phyloP scores from a whole-genome alignment of 805 yeast species.

The Pachysolen tannophilus region DNA sequence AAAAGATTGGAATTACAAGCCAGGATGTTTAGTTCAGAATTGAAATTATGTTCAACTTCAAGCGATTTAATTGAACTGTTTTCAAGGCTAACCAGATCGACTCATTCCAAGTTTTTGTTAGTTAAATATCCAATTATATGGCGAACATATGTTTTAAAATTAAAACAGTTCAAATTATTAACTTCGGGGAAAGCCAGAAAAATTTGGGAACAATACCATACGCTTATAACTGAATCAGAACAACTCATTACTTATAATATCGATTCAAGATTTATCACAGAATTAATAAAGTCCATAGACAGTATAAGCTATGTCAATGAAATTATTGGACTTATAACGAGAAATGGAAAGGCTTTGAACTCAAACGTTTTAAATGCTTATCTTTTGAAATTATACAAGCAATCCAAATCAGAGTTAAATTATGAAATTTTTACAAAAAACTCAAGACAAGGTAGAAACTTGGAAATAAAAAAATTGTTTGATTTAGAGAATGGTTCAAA shows the following conservation, averaged over 20 bases:
- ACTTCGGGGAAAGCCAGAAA: background rate
- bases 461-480: background rate
- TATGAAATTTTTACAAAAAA: background rate
- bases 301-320: background rate
- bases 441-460: too few species aligned
- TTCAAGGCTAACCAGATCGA: background rate
- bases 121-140: conserved; percentile 4
- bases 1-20: background rate
- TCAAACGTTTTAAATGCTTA: background rate
- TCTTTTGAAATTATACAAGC: conserved; percentile 1
- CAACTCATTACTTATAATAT: too few species aligned
- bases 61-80: background rate
- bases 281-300: background rate
- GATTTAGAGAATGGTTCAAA: background rate
- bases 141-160: conserved; percentile 1
- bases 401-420: background rate
- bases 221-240: background rate
- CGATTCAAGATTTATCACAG: conserved; percentile 3
- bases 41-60: background rate
- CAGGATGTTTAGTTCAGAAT: background rate
- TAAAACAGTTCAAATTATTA: background rate
- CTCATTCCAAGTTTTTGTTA: background rate
- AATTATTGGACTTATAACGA: background rate
- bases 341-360: conserved; percentile 1
- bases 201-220: conserved; percentile 2